phyloP scores from a whole-genome alignment of 805 yeast genomes.

The Millerago galiae region DNA sequence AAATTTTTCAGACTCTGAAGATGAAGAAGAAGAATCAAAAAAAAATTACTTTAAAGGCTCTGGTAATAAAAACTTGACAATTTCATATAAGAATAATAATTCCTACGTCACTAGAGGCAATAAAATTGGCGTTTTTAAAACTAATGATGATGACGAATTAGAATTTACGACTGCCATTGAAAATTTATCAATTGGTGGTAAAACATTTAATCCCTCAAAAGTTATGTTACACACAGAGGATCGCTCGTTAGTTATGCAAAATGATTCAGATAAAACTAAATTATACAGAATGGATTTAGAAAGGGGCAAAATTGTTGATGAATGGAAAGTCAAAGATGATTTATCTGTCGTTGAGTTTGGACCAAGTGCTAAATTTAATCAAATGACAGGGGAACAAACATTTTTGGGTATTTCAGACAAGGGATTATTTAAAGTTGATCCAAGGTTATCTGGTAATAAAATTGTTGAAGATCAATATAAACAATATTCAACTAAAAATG shows the following conservation, averaged over 20 bases:
- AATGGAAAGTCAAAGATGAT: slow-evolving; percentile 56
- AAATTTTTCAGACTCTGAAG: slow-evolving; percentile 28
- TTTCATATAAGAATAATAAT: slow-evolving; percentile 64
- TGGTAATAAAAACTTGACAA: slow-evolving; percentile 59
- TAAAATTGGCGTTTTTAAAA: slow-evolving; percentile 73
- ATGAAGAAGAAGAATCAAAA: slow-evolving; percentile 30
- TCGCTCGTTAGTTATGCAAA: slow-evolving; percentile 59
- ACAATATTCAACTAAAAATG: slow-evolving; percentile 39
- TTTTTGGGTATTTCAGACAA: slow-evolving; percentile 63
- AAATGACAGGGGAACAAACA: slow-evolving; percentile 66
- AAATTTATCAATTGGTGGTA: slow-evolving; percentile 47
- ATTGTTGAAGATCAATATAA: slow-evolving; percentile 52
- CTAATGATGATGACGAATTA: slow-evolving; percentile 43
- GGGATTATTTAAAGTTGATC: slow-evolving; percentile 72
- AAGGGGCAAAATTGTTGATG: slow-evolving; percentile 79
- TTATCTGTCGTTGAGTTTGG: slow-evolving; percentile 51
- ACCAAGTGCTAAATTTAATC: slow-evolving; percentile 70
- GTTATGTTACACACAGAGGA: slow-evolving; percentile 79
- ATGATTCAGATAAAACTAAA: slow-evolving; percentile 36
- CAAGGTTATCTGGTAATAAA: slow-evolving; percentile 56
- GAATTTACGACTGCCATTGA: slow-evolving; percentile 65
- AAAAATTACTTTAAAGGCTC: slow-evolving; percentile 26
- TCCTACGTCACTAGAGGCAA: slow-evolving; percentile 77
- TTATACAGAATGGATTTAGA: slow-evolving; percentile 74
- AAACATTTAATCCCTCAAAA: slow-evolving; percentile 47